phyloP scores from a whole-genome alignment of 495 filamentous ascomycete genomes.

The Tuber melanosporum region DNA sequence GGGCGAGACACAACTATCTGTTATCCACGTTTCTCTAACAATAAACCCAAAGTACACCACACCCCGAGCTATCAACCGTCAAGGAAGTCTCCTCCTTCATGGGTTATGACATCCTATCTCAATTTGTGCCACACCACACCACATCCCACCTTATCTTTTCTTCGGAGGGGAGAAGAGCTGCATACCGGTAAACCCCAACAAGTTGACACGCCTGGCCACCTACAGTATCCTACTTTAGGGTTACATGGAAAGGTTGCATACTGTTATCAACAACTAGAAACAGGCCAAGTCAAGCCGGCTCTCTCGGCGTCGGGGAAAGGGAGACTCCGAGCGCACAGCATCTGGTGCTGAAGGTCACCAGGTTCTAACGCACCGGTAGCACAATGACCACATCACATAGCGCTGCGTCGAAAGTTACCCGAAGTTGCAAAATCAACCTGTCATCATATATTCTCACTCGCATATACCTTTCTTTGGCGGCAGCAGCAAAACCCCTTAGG shows the following conservation, averaged over 20 bases:
- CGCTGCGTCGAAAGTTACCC: neutral
- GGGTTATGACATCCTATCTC: too few species aligned
- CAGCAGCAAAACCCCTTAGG: neutral
- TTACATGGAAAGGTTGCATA: neutral
- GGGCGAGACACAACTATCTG: neutral
- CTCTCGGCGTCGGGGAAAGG: neutral
- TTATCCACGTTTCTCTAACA: neutral
- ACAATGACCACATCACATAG: neutral
- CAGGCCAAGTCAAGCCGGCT: neutral
- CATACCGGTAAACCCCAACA: neutral
- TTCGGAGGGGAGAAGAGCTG: neutral
- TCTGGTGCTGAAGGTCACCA: neutral
- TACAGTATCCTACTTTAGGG: neutral
- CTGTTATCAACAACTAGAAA: neutral
- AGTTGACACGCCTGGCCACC: neutral
- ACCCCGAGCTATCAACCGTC: neutral
- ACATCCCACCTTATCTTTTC: neutral
- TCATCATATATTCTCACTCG: neutral
- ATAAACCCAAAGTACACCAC: neutral
- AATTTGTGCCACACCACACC: neutral
- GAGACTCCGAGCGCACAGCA: neutral
- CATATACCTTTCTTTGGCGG: neutral
- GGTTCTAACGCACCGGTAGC: neutral
- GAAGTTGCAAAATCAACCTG: neutral
- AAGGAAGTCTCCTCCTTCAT: neutral